Conservation (phyloP, 1,139 yeast genomes). For the Pichia sp. region DNA sequence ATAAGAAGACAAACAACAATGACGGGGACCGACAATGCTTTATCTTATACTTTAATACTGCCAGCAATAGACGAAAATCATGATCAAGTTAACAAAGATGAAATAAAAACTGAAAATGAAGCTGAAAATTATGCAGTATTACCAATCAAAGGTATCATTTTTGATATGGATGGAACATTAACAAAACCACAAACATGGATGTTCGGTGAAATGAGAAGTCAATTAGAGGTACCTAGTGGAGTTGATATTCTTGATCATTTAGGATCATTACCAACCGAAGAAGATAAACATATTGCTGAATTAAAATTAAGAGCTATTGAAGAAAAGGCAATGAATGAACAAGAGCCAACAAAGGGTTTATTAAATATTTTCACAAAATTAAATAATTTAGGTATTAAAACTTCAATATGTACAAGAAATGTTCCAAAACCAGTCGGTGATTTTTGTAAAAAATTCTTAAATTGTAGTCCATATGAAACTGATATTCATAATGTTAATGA, state of each 20-base stretch:
- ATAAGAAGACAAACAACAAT: too few species aligned
- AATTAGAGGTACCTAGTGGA: conserved; percentile 36
- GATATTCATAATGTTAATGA: not conserved
- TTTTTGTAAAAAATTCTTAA: conserved; percentile 38
- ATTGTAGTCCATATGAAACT: conserved; percentile 34
- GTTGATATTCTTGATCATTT: conserved; percentile 48
- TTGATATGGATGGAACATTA: conserved; percentile 68
- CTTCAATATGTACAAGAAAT: conserved; percentile 58
- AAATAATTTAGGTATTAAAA: conserved; percentile 31
- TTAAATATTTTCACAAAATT: conserved; percentile 29
- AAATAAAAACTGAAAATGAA: not conserved
- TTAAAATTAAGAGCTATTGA: conserved; percentile 44
- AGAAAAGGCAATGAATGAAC: conserved; percentile 48
- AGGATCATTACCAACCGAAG: conserved; percentile 30
- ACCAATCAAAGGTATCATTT: conserved; percentile 41
- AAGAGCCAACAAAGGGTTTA: conserved; percentile 49
- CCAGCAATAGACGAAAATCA: too few species aligned
- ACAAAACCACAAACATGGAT: conserved; percentile 63
- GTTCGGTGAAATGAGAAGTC: conserved; percentile 57
- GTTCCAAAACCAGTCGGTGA: conserved; percentile 44
- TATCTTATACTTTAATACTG: too few species aligned
- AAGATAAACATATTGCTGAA: conserved; percentile 33
- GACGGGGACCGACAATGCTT: too few species aligned
- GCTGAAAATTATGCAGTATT: not conserved
- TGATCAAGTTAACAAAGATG: too few species aligned